phyloP scores from a whole-genome alignment of 805 yeast genomes.

The Teunomyces lycoperdinae region DNA sequence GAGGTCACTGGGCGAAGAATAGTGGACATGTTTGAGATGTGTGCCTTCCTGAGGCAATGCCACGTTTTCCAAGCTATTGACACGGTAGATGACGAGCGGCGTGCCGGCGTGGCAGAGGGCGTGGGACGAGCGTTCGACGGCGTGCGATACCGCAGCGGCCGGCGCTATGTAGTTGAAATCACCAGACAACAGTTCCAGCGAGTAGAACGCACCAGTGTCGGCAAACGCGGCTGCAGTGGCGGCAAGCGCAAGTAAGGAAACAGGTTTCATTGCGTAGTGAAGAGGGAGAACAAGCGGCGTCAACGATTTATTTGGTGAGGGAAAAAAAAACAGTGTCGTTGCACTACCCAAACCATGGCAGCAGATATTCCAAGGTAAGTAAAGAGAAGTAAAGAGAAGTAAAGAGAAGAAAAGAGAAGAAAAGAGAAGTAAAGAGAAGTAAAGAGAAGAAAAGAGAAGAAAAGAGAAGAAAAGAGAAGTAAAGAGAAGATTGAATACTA shows the following conservation, averaged over 20 bases:
- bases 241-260: slow-evolving; percentile 9
- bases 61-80: slow-evolving; percentile 14
- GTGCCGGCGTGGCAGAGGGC: slow-evolving; percentile 16
- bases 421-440: neutral
- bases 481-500: slow-evolving; percentile 2
- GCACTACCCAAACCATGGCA: slow-evolving; percentile 4
- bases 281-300: neutral
- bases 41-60: slow-evolving; percentile 7
- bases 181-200: slow-evolving; percentile 11
- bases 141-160: slow-evolving; percentile 15
- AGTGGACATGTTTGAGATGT: slow-evolving; percentile 19
- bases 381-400: neutral
- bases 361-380: slow-evolving; percentile 15
- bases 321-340: neutral
- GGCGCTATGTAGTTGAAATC: slow-evolving; percentile 21
- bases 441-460: slow-evolving; percentile 4
- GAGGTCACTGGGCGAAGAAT: slow-evolving; percentile 13
- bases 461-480: neutral
- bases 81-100: slow-evolving; percentile 25
- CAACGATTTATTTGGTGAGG: neutral
- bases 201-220: slow-evolving; percentile 23
- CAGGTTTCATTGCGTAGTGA: slow-evolving; percentile 8
- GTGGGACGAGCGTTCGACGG: slow-evolving; percentile 16
- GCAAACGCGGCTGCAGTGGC: slow-evolving; percentile 18
- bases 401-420: too few relatives aligned